Evolutionary conservation across 257 asterid species (phyloP).

Genomic region (Parsonsia alboflavescens): DNA sequence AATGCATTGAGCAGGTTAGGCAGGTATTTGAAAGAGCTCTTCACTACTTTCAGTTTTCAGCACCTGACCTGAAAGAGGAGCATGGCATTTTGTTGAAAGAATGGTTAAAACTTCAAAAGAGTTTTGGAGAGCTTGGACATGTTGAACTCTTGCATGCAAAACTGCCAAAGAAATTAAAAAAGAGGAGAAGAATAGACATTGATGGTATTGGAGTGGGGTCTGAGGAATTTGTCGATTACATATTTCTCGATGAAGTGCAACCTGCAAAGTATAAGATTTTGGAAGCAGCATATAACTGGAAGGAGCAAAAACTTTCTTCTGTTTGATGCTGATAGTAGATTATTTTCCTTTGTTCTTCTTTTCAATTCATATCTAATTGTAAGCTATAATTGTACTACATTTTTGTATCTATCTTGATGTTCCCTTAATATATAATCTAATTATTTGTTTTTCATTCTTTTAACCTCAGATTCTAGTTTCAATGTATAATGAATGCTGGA

Average conservation of each 20-base stretch:
- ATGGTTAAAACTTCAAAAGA: slow-evolving; percentile 57
- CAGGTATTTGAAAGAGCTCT: slow-evolving; percentile 74
- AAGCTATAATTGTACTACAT: too few species aligned
- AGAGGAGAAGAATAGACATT: neutral
- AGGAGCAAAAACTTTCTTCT: neutral
- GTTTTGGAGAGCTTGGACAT: slow-evolving; percentile 63
- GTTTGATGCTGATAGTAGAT: too few species aligned
- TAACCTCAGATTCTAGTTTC: too few species aligned
- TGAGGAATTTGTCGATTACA: neutral
- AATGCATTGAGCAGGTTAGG: slow-evolving; percentile 60
- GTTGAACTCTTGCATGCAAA: slow-evolving; percentile 52
- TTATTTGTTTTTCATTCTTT: too few species aligned
- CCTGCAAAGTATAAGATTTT: neutral
- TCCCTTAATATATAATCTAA: too few species aligned
- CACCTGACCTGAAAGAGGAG: slow-evolving; percentile 76
- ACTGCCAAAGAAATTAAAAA: slow-evolving; percentile 16
- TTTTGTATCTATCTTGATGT: too few species aligned
- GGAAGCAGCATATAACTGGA: slow-evolving; percentile 4
- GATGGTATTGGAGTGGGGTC: neutral
- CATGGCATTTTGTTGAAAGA: slow-evolving; percentile 75
- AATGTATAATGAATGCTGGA: too few species aligned
- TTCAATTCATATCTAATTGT: too few species aligned
- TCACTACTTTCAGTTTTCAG: slow-evolving; percentile 50
- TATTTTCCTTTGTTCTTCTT: too few species aligned
- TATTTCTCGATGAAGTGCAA: neutral